Conservation (phyloP, 192 early-diverging fungal species). For the Coemansia sp. region DNA sequence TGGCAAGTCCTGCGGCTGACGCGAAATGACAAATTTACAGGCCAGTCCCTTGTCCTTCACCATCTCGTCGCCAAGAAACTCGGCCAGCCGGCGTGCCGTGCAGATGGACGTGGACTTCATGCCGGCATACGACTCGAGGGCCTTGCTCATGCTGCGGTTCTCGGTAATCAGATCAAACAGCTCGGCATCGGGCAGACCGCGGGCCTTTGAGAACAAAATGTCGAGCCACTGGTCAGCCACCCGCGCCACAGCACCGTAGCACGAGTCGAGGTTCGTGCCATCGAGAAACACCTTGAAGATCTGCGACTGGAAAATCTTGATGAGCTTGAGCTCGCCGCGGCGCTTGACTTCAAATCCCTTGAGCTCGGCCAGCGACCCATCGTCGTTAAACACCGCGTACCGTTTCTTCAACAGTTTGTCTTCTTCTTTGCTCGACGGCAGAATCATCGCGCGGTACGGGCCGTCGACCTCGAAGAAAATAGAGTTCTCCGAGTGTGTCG, state of each 20-base stretch:
- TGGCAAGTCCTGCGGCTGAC: slow-evolving; percentile 75
- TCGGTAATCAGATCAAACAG: slow-evolving; percentile 97
- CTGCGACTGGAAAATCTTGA: slow-evolving; percentile 96
- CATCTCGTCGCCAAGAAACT: slow-evolving; percentile 98
- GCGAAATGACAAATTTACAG: slow-evolving; percentile 93
- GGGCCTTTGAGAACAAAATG: slow-evolving; percentile 82
- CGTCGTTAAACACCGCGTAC: slow-evolving; percentile 96
- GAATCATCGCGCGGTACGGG: slow-evolving; percentile 97
- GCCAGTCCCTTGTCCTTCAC: slow-evolving; percentile 95
- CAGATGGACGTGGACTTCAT: slow-evolving; percentile 96
- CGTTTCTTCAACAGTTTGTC: slow-evolving; percentile 97
- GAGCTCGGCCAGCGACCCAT: slow-evolving; percentile 91
- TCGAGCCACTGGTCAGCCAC: slow-evolving; percentile 95
- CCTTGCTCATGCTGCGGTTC: slow-evolving; percentile 95
- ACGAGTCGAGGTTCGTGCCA: slow-evolving; percentile 79
- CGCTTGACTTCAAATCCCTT: slow-evolving; percentile 99
- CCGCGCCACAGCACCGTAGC: slow-evolving; percentile 85
- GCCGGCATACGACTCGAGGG: slow-evolving; percentile 87
- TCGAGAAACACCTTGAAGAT: slow-evolving; percentile 94
- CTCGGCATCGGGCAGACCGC: slow-evolving; percentile 78
- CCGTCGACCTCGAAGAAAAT: slow-evolving; percentile 99
- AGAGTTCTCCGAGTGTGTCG: slow-evolving; percentile 81
- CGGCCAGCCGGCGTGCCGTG: slow-evolving; percentile 90
- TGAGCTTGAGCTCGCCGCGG: slow-evolving; percentile 95
- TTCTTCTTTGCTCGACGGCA: slow-evolving; percentile 91